Evolutionary conservation across 2,329 filamentous ascomycete genomes (phyloP).

Genomic region (Aspergillus pseudoviridinutans): DNA sequence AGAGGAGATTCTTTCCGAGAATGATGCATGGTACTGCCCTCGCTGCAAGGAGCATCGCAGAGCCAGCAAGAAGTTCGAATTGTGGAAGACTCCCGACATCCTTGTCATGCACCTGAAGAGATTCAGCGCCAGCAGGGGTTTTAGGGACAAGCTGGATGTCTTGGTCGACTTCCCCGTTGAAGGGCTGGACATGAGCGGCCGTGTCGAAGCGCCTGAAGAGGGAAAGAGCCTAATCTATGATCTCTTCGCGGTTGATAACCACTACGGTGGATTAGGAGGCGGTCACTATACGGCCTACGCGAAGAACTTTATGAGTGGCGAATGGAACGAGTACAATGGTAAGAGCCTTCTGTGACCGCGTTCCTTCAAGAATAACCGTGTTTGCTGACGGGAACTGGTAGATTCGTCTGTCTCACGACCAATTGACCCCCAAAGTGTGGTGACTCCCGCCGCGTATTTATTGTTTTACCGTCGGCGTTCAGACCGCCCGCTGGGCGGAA

Average conservation of each 20-base stretch:
- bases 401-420: slow-evolving; percentile 69
- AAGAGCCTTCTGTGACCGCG: slow-evolving; percentile 22
- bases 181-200: slow-evolving; percentile 73
- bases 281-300: slow-evolving; percentile 96
- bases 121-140: slow-evolving; percentile 78
- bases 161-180: slow-evolving; percentile 88
- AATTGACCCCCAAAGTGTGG: slow-evolving; percentile 57
- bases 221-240: slow-evolving; percentile 86
- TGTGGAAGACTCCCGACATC: slow-evolving; percentile 96
- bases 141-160: slow-evolving; percentile 87
- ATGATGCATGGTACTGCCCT: slow-evolving; percentile 97
- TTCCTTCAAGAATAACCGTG: background rate
- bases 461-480: slow-evolving; percentile 93
- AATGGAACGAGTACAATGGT: slow-evolving; percentile 99
- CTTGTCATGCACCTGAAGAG: slow-evolving; percentile 93
- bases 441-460: slow-evolving; percentile 79
- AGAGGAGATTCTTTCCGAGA: slow-evolving; percentile 86
- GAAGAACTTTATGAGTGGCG: slow-evolving; percentile 81
- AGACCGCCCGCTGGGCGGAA: slow-evolving; percentile 70
- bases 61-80: slow-evolving; percentile 92
- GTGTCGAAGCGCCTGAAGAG: slow-evolving; percentile 74
- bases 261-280: slow-evolving; percentile 87
- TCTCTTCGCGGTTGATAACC: slow-evolving; percentile 91
- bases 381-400: slow-evolving; percentile 46
- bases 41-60: slow-evolving; percentile 90